Evolutionary conservation across 208 protist species (phyloP).

Genomic region (Crithidia sp.): DNA sequence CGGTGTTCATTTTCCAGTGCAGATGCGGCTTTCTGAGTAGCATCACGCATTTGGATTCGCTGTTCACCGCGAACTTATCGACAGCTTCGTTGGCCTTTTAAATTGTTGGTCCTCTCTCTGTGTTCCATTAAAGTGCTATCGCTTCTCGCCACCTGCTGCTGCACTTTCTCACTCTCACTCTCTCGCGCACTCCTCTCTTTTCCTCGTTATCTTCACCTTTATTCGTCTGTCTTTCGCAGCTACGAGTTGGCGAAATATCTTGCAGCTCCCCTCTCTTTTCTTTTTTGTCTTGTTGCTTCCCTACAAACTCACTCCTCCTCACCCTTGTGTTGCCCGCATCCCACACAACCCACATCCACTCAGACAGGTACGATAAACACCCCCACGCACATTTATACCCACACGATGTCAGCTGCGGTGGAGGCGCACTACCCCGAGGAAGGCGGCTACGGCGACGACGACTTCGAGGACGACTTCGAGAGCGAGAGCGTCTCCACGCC

Average conservation of each 20-base stretch:
- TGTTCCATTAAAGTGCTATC: too few relatives aligned
- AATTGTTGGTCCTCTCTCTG: too few relatives aligned
- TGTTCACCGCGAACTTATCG: too few relatives aligned
- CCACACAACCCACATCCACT: background rate
- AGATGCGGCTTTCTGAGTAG: too few relatives aligned
- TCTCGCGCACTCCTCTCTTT: background rate
- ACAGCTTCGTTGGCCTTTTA: too few relatives aligned
- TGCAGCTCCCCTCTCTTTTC: background rate
- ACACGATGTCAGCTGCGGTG: constrained; percentile 18
- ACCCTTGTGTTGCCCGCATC: constrained; percentile 5
- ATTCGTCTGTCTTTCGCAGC: background rate
- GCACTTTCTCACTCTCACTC: too few relatives aligned
- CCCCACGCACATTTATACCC: background rate
- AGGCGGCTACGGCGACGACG: constrained; percentile 39
- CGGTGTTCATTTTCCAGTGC: too few relatives aligned
- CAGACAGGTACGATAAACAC: background rate
- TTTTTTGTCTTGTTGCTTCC: constrained; percentile 2
- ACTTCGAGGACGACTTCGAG: constrained; percentile 55
- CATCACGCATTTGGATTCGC: too few relatives aligned
- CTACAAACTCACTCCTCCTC: background rate
- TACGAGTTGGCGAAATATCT: too few relatives aligned
- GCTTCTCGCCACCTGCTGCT: too few relatives aligned
- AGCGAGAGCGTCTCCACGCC: constrained; percentile 18
- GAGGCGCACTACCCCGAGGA: constrained; percentile 11
- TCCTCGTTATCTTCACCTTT: background rate